Evolutionary conservation across 768 basidiomycete species (phyloP), one percentile per base, ranked within the genome.

Genomic region (Amyloporia xantha): DNA sequence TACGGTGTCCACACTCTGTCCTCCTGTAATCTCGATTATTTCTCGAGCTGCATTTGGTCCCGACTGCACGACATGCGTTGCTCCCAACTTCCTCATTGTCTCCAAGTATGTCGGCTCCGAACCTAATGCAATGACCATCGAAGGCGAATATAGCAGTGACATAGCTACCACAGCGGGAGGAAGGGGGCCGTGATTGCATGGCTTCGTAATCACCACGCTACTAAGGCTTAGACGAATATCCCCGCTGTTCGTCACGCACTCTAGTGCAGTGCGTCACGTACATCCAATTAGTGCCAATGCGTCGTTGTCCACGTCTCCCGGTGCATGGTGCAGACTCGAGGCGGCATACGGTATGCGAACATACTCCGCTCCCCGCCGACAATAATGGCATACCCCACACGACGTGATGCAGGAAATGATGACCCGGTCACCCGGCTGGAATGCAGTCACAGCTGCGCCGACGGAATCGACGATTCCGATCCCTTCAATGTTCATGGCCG

Each of bases 401-500:
- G 61, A 49, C 13, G 59, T 23, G 45, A 62, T 59, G 48, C 55
- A 52, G 9, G 21, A 42, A 25, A 54, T 41, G 27, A 46, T 41
- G 44, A 54, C 50, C 17, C 36, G 43, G 23, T 59, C 68, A 13
- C 61, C 67, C 55, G 59, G 54, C 55, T 66, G 65, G 62, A 72
- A 72, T 6, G 43, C 30, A 10, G 51, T 17, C 25, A 71, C 71
- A 15, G 49, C 45, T 2, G 49, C 25, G 1, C 70, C 70, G 40
- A 70, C 52, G 28, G 60, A 47, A 26, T 70, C 53, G 25, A 71
- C 62, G 24, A 66, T 11, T 4, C 64, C 71, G 1, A 68, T 47
- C 5, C 70, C 71, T 55, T 71, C 70, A n/a, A n/a, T n/a, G n/a
- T n/a, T n/a, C n/a, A 38, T 71, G 71, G 5, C 71, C 68, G 28